Conservation (phyloP, 2,329 filamentous ascomycete genomes). For the Calycina marina region DNA sequence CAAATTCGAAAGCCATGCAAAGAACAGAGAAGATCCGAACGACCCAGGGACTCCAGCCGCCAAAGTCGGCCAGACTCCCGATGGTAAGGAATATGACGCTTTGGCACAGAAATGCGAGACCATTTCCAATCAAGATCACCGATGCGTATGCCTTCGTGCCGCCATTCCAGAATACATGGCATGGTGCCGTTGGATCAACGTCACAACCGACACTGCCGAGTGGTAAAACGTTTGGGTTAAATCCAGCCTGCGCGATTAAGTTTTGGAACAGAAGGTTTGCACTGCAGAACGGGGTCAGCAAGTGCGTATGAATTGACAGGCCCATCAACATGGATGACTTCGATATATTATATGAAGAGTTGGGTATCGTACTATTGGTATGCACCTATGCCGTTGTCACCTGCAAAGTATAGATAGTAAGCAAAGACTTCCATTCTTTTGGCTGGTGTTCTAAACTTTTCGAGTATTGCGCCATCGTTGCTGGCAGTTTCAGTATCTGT, state of each 20-base stretch:
- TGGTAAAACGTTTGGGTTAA: constrained; percentile 20
- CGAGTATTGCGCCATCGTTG: too few relatives aligned
- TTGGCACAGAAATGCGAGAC: constrained; percentile 19
- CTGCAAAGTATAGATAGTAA: constrained; percentile 21
- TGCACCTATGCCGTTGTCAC: constrained; percentile 20
- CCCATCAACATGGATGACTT: constrained; percentile 3
- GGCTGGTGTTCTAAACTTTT: constrained; percentile 11
- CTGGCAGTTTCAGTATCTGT: too few relatives aligned
- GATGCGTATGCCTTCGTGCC: constrained; percentile 18
- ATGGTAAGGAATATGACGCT: constrained; percentile 17
- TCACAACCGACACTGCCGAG: constrained; percentile 17
- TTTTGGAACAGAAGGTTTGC: constrained; percentile 22
- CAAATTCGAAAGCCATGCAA: constrained; percentile 20
- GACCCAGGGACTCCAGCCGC: constrained; percentile 22
- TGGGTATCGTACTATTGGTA: constrained; percentile 19
- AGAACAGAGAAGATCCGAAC: constrained; percentile 19
- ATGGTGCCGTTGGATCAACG: constrained; percentile 15
- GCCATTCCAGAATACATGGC: constrained; percentile 20
- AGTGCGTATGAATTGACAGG: not conserved
- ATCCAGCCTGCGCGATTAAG: constrained; percentile 21
- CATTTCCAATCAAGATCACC: constrained; percentile 18
- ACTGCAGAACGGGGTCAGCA: constrained; percentile 6
- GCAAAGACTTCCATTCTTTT: constrained; percentile 18
- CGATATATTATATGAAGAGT: not conserved
- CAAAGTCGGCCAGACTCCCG: constrained; percentile 20